Base-by-base conservation (phyloP, 129 eudicot species). In the Escallonia herrerae region DNA sequence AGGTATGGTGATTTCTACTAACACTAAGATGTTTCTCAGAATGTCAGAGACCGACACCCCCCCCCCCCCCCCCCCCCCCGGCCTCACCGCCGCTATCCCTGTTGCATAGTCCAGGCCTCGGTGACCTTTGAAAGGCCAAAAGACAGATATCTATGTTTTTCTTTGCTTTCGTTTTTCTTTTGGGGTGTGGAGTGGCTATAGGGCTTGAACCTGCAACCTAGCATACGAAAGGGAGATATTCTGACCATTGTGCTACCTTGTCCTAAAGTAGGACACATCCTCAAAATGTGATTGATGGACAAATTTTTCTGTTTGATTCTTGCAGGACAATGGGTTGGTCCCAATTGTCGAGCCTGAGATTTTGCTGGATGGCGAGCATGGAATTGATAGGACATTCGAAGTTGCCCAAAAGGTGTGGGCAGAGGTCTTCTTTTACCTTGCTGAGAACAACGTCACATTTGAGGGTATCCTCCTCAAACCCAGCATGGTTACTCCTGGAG, bases 401-500 rank as follows among this genome's bases (percentile, higher is more conserved):
- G 86, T 86, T 56, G 89, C 89, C 8, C 83, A 86, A 44, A 63
- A 77, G 79, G 94, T 82, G 71, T 86, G 89, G 94, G 89, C 94
- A 5, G 89, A 86, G 72, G 94, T 82, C 45, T 86, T 86, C 85
- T 86, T 82, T 65, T 79, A 86, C 86, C 83, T 86, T 3, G 94
- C 94, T 2, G 69, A 80, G 69, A 84, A 84, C 82, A 84, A 81
- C 45, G 90, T 84, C 71, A 2, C 76, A 70, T 81, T 87, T 56
- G 91, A 87, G 65, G 91, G 95, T 53, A 87, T 87, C 56, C 86
- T 87, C 50, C 66, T 87, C 67, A 87, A 87, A 80, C 95, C 91
- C 0, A 87, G 95, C 86, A 87, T 87, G 95, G 95, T 87, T 65
- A 87, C 95, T 57, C 91, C 95, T 1, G 95, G 95, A 38, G 88